phyloP scores from a whole-genome alignment of 192 early-diverging fungal species.

The Coemansia sp. region DNA sequence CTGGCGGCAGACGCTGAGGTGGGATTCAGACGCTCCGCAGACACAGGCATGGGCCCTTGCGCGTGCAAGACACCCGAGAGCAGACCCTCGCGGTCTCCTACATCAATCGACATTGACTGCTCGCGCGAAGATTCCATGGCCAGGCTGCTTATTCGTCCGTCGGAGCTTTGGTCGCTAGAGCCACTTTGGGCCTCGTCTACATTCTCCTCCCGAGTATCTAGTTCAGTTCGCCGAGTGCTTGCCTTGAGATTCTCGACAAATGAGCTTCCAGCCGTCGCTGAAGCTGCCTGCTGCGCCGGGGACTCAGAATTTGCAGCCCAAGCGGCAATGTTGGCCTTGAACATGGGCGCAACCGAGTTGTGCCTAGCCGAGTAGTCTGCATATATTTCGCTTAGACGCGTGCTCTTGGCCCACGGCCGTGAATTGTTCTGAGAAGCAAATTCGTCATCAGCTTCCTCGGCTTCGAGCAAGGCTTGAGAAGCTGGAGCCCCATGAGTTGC shows the following conservation, averaged over 20 bases:
- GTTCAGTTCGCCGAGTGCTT: conserved; percentile 29
- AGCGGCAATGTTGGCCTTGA: conserved; percentile 18
- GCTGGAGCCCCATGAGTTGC: conserved; percentile 15
- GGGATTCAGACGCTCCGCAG: background rate
- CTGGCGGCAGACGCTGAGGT: background rate
- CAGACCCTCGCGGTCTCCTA: conserved; percentile 12
- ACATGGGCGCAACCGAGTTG: conserved; percentile 45
- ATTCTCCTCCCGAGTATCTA: conserved; percentile 26
- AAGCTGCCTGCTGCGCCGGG: conserved; percentile 7
- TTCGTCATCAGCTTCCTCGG: background rate
- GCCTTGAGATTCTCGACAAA: conserved; percentile 49
- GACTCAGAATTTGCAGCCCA: conserved; percentile 3
- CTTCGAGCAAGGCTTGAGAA: conserved; percentile 23
- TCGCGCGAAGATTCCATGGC: conserved; percentile 33
- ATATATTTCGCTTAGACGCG: conserved; percentile 55
- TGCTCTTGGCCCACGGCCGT: conserved; percentile 53
- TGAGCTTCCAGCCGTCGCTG: conserved; percentile 25
- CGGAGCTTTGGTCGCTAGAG: conserved; percentile 22
- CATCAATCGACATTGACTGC: conserved; percentile 32
- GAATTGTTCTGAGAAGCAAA: conserved; percentile 10
- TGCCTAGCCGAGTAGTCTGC: conserved; percentile 55
- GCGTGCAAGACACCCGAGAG: background rate
- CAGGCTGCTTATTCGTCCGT: conserved; percentile 25
- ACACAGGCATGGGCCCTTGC: background rate
- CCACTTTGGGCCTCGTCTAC: conserved; percentile 14